Base-by-base conservation (phyloP, 352 stramenopile genomes). In the Globisporangium alternatum region DNA sequence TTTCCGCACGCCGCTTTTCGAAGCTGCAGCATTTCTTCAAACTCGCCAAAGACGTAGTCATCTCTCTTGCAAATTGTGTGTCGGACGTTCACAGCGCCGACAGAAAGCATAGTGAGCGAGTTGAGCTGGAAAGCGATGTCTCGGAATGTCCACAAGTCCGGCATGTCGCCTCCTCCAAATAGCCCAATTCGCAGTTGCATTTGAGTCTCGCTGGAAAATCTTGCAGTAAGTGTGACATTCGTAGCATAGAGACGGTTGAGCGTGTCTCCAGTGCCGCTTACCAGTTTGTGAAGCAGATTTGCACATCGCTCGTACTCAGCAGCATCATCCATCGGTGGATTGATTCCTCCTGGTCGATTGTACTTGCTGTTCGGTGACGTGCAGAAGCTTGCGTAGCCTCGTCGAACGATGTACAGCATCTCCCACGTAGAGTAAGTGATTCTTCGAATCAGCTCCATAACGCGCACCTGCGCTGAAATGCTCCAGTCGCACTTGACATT, bases 381-480 rank as follows among this genome's bases (percentile, higher is more conserved):
- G 35, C 82, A 90, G 51, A 80, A 52, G 25, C 64, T 45, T 13
- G 75, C 83, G 56, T 92, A 93, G 10, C 76, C 54, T 49, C 75
- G 77, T 39, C 83, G 82, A 58, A 83, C 72, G 2, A 68, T 67
- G 69, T 90, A 95, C 9, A 95, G 78, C 86, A 95, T 91, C 51
- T 93, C 78, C 81, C 86, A 95, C 3, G 69, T 65, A 2, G 86
- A 80, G 59, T 79, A 88, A 0, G 84, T 92, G 30, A 93, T 85
- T 57, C 71, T 64, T 54, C 84, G 71, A 22, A 92, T 71, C 17
- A 92, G 66, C 25, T 91, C 83, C 31, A 77, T 81, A 5, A 91
- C 60, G 5, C 86, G 74, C n/a, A 91, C 60, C 55, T 93, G 83
- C 0, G 68, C 76, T 37, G 71, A 25, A 28, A 91, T 70, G 48